Base-by-base conservation (phyloP, 2,329 filamentous ascomycete species). In the Penicillium freii region DNA sequence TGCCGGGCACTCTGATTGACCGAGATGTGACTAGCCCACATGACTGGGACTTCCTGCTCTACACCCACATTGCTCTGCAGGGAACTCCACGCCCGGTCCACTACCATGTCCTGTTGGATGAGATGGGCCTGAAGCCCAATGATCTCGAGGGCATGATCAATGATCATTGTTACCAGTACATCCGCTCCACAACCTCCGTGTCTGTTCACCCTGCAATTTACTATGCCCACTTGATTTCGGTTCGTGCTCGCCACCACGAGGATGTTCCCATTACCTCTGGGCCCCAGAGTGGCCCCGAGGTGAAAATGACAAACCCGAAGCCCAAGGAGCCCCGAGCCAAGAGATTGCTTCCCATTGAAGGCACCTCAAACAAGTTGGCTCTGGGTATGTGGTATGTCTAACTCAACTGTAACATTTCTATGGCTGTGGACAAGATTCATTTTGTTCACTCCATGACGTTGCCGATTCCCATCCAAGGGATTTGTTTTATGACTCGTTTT, bases 161-260 rank as follows among this genome's bases (percentile, higher is more conserved):
- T 67, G 89, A 96, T 64, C 92, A 97, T 62, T 96, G 89, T 44
- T 99, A 96, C 74, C 91, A 96, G 55, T 99, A 96, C 69, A 87
- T 89, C 54, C 86, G 94, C 17, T 94, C 92, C 0, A 97, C 92
- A 0, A 97, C 93, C 0, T 91, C 94, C 0, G 92, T 99, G 0
- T 97, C 92, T 0, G 59, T 63, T 72, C 76, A 84, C 63, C 94
- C 94, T 0, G 92, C 94, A 0, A 88, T 97, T 0, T 99, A 99
- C 81, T 99, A 99, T 66, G 92, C 95, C 0, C 94, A 99, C 75
- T 77, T 99, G 62, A 92, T 92, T 34, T 88, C 91, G 9, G 85
- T 86, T 57, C 90, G 94, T 49, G 91, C 90, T 21, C 86, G 87
- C 53, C 80, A 86, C 4, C 94, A 99, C 63, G 87, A 93, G 67